Percentiles rank a stretch among this genome's conserved stretches.
Evolutionary conservation across 805 yeast species (phyloP).

Genomic region (Candida pini): DNA sequence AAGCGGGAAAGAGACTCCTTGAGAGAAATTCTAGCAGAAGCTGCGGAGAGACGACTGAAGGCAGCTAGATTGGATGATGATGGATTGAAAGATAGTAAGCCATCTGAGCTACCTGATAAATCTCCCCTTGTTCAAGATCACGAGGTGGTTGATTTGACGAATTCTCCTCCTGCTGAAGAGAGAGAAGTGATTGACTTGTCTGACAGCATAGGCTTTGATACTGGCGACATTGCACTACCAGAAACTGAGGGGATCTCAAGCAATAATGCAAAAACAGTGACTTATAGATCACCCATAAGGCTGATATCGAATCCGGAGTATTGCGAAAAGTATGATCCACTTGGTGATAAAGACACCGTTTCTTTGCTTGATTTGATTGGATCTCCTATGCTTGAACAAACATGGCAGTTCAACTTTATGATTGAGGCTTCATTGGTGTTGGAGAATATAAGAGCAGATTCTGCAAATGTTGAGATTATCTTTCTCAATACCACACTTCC

Average conservation of each 20-base stretch:
- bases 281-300: slow-evolving; percentile 21
- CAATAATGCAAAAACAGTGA: background rate
- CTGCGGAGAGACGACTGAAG: slow-evolving; percentile 18
- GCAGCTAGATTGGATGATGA: background rate
- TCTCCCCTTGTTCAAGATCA: too few relatives aligned
- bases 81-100: too few relatives aligned
- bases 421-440: slow-evolving; percentile 25
- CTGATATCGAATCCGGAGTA: slow-evolving; percentile 20
- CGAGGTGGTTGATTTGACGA: too few relatives aligned
- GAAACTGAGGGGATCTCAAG: background rate
- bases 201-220: too few relatives aligned
- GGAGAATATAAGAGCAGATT: slow-evolving; percentile 17
- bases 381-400: slow-evolving; percentile 13
- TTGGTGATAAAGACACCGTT: slow-evolving; percentile 24
- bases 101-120: too few relatives aligned
- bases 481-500: slow-evolving; percentile 30
- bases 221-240: too few relatives aligned
- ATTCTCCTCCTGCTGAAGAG: too few relatives aligned
- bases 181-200: too few relatives aligned
- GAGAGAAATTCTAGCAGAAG: slow-evolving; percentile 18
- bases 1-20: slow-evolving; percentile 1
- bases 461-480: slow-evolving; percentile 13
- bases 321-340: slow-evolving; percentile 13
- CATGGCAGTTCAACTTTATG: slow-evolving; percentile 30
- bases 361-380: slow-evolving; percentile 23